Evolutionary conservation across 1,284 basidiomycete genomes (phyloP).

Genomic region (Cutaneotrichosporon cutaneum): DNA sequence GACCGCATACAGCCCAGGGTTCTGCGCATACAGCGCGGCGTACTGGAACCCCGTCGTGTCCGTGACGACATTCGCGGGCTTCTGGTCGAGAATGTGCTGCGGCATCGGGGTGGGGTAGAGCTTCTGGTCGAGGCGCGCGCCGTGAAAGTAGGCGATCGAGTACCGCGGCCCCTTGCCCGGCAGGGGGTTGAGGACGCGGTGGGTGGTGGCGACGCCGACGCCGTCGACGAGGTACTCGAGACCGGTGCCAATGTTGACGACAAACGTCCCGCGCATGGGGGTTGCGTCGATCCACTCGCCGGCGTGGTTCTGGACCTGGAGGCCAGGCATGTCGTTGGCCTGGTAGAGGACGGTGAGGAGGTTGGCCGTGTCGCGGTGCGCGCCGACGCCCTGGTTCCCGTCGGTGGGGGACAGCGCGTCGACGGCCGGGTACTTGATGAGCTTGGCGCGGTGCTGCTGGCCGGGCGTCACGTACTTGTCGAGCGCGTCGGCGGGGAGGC

Average conservation of each 20-base stretch:
- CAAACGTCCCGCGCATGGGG: conserved; percentile 63
- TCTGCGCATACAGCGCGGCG: conserved; percentile 21
- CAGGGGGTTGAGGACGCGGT: conserved; percentile 69
- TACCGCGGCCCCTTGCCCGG: conserved; percentile 67
- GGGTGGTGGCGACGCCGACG: conserved; percentile 78
- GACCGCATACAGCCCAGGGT: conserved; percentile 21
- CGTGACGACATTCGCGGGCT: conserved; percentile 21
- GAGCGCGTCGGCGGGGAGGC: conserved; percentile 13
- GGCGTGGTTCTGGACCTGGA: conserved; percentile 68
- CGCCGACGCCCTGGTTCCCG: conserved; percentile 26
- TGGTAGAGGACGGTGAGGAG: conserved; percentile 70
- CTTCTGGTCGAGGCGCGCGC: conserved; percentile 20
- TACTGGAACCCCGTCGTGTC: conserved; percentile 27
- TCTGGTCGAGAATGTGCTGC: conserved; percentile 18
- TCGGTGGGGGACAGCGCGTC: conserved; percentile 18
- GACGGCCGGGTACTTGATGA: conserved; percentile 27
- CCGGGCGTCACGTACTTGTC: conserved; percentile 15
- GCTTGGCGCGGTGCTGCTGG: conserved; percentile 28
- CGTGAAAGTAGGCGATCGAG: conserved; percentile 66
- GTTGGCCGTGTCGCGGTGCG: conserved; percentile 26
- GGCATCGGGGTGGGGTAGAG: conserved; percentile 18
- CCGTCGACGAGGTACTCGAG: conserved; percentile 88
- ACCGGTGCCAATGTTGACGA: conserved; percentile 80
- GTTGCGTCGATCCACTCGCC: conserved; percentile 66
- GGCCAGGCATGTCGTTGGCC: conserved; percentile 51